Percentiles rank a stretch among this genome's conserved stretches.
phyloP scores from a whole-genome alignment of 257 asterid genomes.

The Lantana camara region DNA sequence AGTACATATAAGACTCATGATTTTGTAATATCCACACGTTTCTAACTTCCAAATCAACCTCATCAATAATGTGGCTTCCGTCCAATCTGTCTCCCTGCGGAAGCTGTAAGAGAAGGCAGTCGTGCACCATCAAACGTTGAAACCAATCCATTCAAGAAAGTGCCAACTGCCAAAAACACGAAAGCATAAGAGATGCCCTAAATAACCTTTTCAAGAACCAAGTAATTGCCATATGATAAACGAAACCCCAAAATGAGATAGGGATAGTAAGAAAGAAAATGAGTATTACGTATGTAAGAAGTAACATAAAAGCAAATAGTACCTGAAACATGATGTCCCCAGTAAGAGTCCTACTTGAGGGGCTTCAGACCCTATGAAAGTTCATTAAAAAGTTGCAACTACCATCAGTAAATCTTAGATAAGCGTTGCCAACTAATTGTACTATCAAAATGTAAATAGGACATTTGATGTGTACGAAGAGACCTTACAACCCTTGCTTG shows the following conservation, averaged over 20 bases:
- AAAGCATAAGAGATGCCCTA: background rate
- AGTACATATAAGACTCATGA: background rate
- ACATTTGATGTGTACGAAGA: conserved; percentile 4
- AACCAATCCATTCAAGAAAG: background rate
- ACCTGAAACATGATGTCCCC: conserved; percentile 36
- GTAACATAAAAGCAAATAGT: conserved; percentile 19
- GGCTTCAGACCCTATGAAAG: conserved; percentile 54
- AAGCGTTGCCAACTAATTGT: conserved; percentile 4
- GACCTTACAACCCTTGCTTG: background rate
- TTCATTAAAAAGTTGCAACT: conserved; percentile 17
- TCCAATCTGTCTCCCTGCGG: too few species aligned
- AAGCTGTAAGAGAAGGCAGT: too few species aligned
- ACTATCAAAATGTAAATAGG: background rate
- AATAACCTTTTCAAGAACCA: background rate
- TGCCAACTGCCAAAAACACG: background rate
- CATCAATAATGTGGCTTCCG: too few species aligned
- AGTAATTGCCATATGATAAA: background rate
- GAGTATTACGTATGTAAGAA: background rate
- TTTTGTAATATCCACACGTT: background rate
- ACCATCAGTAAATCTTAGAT: conserved; percentile 2
- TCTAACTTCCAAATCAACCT: background rate
- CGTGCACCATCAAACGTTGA: background rate
- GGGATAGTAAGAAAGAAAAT: background rate
- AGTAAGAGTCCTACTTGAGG: conserved; percentile 46
- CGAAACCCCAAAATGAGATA: background rate